Evolutionary conservation across 1,139 yeast genomes (phyloP).

Genomic region (Yamadazyma atlantica): DNA sequence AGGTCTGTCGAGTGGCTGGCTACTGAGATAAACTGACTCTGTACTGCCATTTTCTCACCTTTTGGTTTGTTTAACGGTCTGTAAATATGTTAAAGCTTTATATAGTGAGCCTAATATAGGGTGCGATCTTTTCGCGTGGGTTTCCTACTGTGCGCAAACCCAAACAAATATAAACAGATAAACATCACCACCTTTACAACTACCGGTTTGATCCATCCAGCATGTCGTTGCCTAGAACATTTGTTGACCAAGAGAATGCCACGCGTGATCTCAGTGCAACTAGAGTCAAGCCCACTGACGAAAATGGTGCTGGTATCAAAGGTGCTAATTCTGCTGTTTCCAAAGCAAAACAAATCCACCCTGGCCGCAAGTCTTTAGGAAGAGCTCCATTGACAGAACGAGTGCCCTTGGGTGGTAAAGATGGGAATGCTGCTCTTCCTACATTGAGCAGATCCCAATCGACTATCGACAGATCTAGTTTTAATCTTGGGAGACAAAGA

Average conservation of each 20-base stretch:
- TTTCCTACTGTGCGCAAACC: neutral
- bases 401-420: slow-evolving; percentile 53
- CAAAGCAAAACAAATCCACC: neutral
- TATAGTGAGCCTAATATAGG: too few species aligned
- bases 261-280: neutral
- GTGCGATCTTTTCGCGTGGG: too few species aligned
- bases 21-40: slow-evolving; percentile 16
- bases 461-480: slow-evolving; percentile 16
- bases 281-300: neutral
- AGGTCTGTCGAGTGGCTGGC: slow-evolving; percentile 15
- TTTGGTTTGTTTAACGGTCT: too few species aligned
- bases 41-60: slow-evolving; percentile 14
- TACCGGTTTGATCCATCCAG: neutral
- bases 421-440: slow-evolving; percentile 34
- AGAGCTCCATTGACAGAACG: slow-evolving; percentile 16
- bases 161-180: neutral
- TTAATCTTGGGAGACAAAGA: slow-evolving; percentile 14
- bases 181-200: slow-evolving; percentile 4
- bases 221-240: slow-evolving; percentile 1
- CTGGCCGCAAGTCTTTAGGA: slow-evolving; percentile 1
- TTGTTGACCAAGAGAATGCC: slow-evolving; percentile 16
- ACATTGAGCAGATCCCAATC: slow-evolving; percentile 36
- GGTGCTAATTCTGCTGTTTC: neutral
- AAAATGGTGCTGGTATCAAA: neutral
- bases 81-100: too few species aligned